phyloP scores from a whole-genome alignment of 2,329 filamentous ascomycete genomes.

The Didymosphaeria variabile region DNA sequence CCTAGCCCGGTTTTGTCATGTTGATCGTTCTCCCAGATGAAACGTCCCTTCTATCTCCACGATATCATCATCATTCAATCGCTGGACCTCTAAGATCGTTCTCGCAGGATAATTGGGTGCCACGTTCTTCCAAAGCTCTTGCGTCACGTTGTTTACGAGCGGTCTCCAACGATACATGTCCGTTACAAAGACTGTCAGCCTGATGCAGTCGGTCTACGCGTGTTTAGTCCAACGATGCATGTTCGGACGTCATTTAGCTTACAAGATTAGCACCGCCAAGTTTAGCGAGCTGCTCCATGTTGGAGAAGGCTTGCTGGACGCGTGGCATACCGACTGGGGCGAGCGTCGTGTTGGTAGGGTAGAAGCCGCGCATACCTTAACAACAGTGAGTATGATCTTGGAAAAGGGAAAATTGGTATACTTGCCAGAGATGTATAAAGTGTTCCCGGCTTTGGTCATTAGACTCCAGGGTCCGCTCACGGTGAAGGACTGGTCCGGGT shows the following conservation, averaged over 20 bases:
- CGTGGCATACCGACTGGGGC: conserved; percentile 38
- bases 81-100: conserved; percentile 44
- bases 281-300: conserved; percentile 43
- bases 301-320: conserved; percentile 44
- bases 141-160: conserved; percentile 43
- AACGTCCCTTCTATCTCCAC: conserved; percentile 24
- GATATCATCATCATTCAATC: conserved; percentile 37
- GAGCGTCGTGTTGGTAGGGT: conserved; percentile 41
- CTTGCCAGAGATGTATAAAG: conserved; percentile 38
- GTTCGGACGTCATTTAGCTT: neutral
- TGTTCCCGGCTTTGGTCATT: conserved; percentile 34
- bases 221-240: neutral
- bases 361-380: conserved; percentile 48
- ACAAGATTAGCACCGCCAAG: conserved; percentile 38
- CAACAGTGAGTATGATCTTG: neutral
- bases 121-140: conserved; percentile 43
- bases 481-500: conserved; percentile 18
- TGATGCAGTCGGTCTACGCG: conserved; percentile 19
- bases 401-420: neutral
- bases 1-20: neutral
- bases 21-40: conserved; percentile 1
- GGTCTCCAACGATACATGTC: conserved; percentile 49
- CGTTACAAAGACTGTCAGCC: conserved; percentile 43
- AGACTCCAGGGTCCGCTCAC: conserved; percentile 23
- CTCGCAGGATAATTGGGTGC: conserved; percentile 39